Conservation (phyloP, 805 yeast species). For the Wilhelminamyces savonicus region DNA sequence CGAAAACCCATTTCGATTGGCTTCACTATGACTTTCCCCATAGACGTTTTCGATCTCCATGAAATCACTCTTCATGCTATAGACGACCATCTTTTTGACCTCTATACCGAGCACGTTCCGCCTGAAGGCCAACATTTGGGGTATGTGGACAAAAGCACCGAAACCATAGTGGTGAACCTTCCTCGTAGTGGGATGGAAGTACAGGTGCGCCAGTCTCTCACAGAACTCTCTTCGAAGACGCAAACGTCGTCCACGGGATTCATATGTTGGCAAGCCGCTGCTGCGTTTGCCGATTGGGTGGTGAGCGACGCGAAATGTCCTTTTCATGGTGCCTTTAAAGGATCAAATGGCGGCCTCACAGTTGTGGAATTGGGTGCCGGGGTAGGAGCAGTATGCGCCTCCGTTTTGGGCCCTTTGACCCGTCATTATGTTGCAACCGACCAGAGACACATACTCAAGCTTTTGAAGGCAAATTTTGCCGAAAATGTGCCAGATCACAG, state of each 20-base stretch:
- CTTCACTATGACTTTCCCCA: no score
- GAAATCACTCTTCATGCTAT: slow-evolving; percentile 8
- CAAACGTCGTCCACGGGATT: slow-evolving; percentile 53
- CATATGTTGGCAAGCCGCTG: slow-evolving; percentile 53
- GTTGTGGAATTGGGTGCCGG: slow-evolving; percentile 64
- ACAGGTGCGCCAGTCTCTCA: slow-evolving; percentile 25
- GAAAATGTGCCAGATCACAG: slow-evolving; percentile 22
- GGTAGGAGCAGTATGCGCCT: slow-evolving; percentile 45
- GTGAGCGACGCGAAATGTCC: slow-evolving; percentile 22
- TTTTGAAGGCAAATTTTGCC: slow-evolving; percentile 40
- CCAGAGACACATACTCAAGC: slow-evolving; percentile 47
- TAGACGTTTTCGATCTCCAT: no score
- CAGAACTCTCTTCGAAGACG: slow-evolving; percentile 24
- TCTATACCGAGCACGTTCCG: slow-evolving; percentile 22
- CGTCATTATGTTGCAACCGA: slow-evolving; percentile 49
- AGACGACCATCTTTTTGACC: slow-evolving; percentile 26
- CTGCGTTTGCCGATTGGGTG: slow-evolving; percentile 49
- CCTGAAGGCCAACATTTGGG: slow-evolving; percentile 26
- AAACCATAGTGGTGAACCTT: slow-evolving; percentile 16
- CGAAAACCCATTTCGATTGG: no score
- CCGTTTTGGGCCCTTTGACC: slow-evolving; percentile 26
- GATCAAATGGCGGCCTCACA: no score
- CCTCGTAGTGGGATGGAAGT: slow-evolving; percentile 17
- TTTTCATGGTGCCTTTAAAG: no score
- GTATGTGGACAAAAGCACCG: slow-evolving; percentile 23